These are phyloP conservation scores for Sinapis alba DNA, from an alignment of 441 rosid genomes.

Conservation along the genomic window DNA sequence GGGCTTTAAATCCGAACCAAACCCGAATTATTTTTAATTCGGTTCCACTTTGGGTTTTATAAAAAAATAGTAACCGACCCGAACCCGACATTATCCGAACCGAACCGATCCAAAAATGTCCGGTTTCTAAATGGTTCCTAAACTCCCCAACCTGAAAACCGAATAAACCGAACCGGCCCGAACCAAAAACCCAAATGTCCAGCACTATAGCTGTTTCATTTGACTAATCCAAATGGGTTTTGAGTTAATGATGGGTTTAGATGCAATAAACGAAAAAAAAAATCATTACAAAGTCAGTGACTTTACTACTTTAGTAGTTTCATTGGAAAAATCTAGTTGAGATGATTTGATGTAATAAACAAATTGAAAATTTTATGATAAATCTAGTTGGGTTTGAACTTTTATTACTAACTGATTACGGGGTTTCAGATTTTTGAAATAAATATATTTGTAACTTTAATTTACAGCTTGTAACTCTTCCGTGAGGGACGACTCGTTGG, in stretches of 20 bases:
- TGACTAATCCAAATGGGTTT: not conserved
- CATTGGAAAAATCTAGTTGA: not conserved
- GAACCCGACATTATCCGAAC: no score
- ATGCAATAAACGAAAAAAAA: not conserved
- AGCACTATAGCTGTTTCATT: not conserved
- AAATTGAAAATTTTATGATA: conserved; percentile 1
- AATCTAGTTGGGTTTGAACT: not conserved
- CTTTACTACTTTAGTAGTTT: conserved; percentile 11
- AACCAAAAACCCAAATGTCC: no score
- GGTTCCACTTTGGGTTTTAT: no score
- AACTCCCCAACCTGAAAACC: no score
- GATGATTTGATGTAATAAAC: not conserved
- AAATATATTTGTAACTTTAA: conserved; percentile 9
- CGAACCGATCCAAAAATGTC: no score
- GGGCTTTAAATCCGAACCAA: no score
- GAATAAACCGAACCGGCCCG: no score
- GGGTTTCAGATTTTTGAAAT: not conserved
- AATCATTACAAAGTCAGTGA: conserved; percentile 12
- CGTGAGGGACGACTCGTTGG: conserved; percentile 50
- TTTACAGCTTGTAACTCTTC: conserved; percentile 78
- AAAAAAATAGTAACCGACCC: no score
- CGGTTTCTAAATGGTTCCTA: no score
- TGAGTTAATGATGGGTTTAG: not conserved
- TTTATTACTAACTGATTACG: not conserved
- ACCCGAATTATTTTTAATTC: no score